phyloP scores from a whole-genome alignment of 768 basidiomycete genomes.

The Hypholoma sublateritium region DNA sequence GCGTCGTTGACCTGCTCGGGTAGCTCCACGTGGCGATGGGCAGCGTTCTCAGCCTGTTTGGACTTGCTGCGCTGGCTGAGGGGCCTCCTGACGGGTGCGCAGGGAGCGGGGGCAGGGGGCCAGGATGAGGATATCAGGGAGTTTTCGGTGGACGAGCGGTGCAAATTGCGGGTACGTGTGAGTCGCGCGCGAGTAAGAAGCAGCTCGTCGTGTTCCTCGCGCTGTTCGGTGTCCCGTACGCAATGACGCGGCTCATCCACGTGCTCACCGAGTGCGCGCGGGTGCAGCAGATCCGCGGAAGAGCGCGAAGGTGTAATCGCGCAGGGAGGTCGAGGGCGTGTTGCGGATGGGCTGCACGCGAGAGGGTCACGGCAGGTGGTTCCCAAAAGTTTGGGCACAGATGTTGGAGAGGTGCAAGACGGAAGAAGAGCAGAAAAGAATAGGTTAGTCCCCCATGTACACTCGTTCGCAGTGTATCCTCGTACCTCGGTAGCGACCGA shows the following conservation, averaged over 20 bases:
- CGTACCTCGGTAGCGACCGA: no score
- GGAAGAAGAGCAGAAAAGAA: constrained; percentile 27
- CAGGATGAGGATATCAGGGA: constrained; percentile 70
- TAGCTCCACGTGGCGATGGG: constrained; percentile 91
- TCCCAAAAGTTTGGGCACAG: constrained; percentile 88
- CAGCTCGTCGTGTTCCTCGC: constrained; percentile 93
- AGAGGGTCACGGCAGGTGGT: constrained; percentile 93
- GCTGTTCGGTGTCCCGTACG: constrained; percentile 89
- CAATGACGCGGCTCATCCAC: constrained; percentile 87
- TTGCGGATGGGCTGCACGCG: constrained; percentile 96
- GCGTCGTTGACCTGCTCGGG: constrained; percentile 92
- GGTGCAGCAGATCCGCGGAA: constrained; percentile 56
- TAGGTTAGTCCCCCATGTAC: constrained; percentile 8
- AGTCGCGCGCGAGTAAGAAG: constrained; percentile 77
- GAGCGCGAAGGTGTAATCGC: constrained; percentile 65
- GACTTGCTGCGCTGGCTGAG: constrained; percentile 85
- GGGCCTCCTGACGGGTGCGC: constrained; percentile 51
- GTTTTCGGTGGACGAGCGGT: constrained; percentile 69
- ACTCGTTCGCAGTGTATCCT: no score
- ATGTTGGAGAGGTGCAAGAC: constrained; percentile 42
- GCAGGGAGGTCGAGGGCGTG: constrained; percentile 65
- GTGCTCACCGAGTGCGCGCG: constrained; percentile 67
- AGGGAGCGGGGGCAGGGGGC: constrained; percentile 21
- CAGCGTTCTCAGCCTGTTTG: constrained; percentile 90
- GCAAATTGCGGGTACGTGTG: constrained; percentile 30